Evolutionary conservation across 176 grass and related monocot genomes (phyloP), one percentile per base, ranked within the genome.

Genomic region (Lolium multiflorum): DNA sequence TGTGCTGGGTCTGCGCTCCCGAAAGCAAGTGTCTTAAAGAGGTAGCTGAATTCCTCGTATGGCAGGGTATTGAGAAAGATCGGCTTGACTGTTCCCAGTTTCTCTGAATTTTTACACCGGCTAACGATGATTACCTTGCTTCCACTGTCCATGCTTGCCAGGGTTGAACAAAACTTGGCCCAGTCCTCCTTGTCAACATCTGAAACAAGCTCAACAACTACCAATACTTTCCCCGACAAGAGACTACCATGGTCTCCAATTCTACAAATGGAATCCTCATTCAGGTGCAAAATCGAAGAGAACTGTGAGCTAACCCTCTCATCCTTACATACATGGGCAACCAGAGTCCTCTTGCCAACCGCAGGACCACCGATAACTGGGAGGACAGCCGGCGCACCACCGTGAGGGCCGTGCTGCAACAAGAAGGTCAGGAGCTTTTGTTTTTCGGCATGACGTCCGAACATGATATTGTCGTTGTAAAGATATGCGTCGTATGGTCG

Each of bases 11-110:
- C 44, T 0, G 14, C 0, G 3, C 82, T 84, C 73, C 82, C 82
- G 7, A 84, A 75, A 1, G 82, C 39, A 1, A 84, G 67, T n/a
- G 21, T 9, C 38, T 62, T 84, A 55, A 84, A 84, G 2, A 84
- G 69, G 3, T 84, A 75, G 5, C 38, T 48, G 10, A 47, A 74
- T 56, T 84, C 82, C 2, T 63, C 52, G 1, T 59, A 8, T 10
- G 16, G 4, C 0, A 84, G 38, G 15, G 9, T 20, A 5, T 49
- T 48, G 38, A 84, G 50, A 6, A 6, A 3, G 26, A 83, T 28
- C 6, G 54, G 69, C 15, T 49, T 41, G 0, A 61, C 16, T 2
- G 68, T 61, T 74, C 81, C 55, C 4, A 83, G 72, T 62, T 41
- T 60, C 55, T 17, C 39, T 14, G 26, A 0, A 12, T 7, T 61